Base-by-base conservation (phyloP, 805 yeast species). In the Teunomyces funiuensis region DNA sequence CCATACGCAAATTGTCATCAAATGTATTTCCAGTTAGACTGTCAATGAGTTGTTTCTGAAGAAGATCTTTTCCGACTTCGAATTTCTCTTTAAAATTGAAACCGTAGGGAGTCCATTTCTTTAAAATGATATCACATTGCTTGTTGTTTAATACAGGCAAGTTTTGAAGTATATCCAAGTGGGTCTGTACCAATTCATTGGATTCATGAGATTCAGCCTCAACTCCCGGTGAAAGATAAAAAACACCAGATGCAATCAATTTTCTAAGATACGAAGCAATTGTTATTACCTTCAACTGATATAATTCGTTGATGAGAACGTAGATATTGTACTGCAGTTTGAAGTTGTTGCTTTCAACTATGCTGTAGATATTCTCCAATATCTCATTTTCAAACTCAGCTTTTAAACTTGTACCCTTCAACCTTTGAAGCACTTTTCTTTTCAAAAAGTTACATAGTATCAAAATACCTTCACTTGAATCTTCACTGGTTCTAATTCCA, bases 231-330 rank as follows among this genome's bases (percentile, higher is more conserved):
- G 57, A 47, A 9, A 80, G 60, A 60, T 85, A 88, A 34, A 90
- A 77, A 0, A 88, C 71, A 4, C 97, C 99, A 0, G 93, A 82
- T 7, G 97, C 88, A 33, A 91, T 89, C 27, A 90, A 66, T 50
- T 82, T 79, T 53, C 97, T 69, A 43, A 90, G 70, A 54, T 91
- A 91, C 1, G 85, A 74, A 1, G 85, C 79, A 11, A 82, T 68
- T 2, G 77, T 61, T 17, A 85, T 71, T 17, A 84, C 58, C 34
- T 74, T 74, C 40, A 71, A 50, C 30, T 71, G 74, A 37, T 72
- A 70, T 3, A 82, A 58, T 55, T 78, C 82, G 40, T 73, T 69
- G 13, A 83, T 67, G 23, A 82, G 59, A n/a, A 73, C 67, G 46
- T 72, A 66, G 22, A 77, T 59, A 37, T 59, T 60, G 46, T 59